Base-by-base conservation (phyloP, 2,329 filamentous ascomycete genomes). In the Erysiphe pulchra region DNA sequence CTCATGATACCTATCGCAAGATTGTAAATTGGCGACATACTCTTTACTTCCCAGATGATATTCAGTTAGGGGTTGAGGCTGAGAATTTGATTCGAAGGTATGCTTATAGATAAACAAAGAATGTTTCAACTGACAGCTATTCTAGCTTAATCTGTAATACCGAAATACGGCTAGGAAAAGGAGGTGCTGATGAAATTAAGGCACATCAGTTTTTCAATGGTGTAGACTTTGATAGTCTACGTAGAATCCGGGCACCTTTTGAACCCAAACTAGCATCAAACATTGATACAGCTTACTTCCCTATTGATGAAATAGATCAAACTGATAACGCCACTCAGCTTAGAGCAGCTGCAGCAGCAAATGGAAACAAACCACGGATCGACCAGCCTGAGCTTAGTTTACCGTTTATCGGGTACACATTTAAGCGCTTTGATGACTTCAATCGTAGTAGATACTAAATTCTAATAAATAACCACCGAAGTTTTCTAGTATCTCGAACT, bases 21-120 rank as follows among this genome's bases (percentile, higher is more conserved):
- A 98, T 98, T 61, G 85, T 98, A 56, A 93, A 94, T 65, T 98
- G 90, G 90, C 77, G 83, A 47, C 80, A 92, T 58, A 85, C 87
- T 48, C 66, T 98, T 42, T 93, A 93, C 63, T 95, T 98, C 68
- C 90, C 90, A 0, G 86, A 92, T 49, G 90, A 98, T 61, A 81
- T 94, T 56, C 80, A 83, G 49, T 69, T 98, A 32, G 84, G 84
- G 38, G 71, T 72, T 1, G 86, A 94, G 57, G 86, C 90, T 0
- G 87, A 95, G 63, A 80, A 87, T 57, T 70, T 95, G 58, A 92
- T 95, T 55, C 71, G 85, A 68, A 84, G 79, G 85, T 92, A 68
- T 60, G 73, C 62, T 39, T 11, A 12, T 42, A 39, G 16, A 16
- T 41, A 5, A 43, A 13, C n/a, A 33, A 14, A 44, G 5, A 36